Base-by-base conservation (phyloP, 495 filamentous ascomycete genomes). In the Annulohypoxylon stygium region DNA sequence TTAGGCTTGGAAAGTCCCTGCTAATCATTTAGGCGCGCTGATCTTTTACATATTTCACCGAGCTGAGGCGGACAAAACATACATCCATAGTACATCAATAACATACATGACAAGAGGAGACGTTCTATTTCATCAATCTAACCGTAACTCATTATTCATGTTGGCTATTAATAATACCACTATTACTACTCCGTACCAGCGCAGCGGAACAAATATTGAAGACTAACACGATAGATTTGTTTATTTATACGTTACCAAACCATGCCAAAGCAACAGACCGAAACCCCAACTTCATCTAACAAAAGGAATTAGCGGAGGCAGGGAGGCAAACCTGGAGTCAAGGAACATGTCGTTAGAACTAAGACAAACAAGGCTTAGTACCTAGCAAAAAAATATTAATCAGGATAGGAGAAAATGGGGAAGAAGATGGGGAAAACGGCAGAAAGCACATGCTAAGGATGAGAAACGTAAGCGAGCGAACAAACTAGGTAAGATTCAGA, bases 21-120 rank as follows among this genome's bases (percentile, higher is more conserved):
- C 37, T 65, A 47, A 33, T 65, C 65, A 65, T 66, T 45, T 65
- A 54, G 50, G 33, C 9, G 50, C 25, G 50, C 50, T 33, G 50
- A 54, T 54, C 50, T 30, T 54, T 54, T 33, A 58, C 54, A 18
- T 47, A 69, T 74, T 74, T 74, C 55, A 69, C 71, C 71, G 71
- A 74, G 65, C 55, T 41, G 61, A 68, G 43, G 54, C 59, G 18
- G 6, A 36, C 18, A 59, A 58, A 57, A 33, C 30, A 23, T 36
- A 30, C 30, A 30, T 30, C 30, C 30, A 30, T 6, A 30, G 30
- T 30, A 30, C 30, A 30, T 30, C 30, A 30, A 30, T 30, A 30
- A 30, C 30, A 30, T 6, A 30, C 55, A 26, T 34, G 37, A 39
- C 37, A 18, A 60, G 26, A 14, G 43, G 26, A 41, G 2, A 57